phyloP scores from a whole-genome alignment of 1,284 basidiomycete genomes.

The Trametes pubescens region DNA sequence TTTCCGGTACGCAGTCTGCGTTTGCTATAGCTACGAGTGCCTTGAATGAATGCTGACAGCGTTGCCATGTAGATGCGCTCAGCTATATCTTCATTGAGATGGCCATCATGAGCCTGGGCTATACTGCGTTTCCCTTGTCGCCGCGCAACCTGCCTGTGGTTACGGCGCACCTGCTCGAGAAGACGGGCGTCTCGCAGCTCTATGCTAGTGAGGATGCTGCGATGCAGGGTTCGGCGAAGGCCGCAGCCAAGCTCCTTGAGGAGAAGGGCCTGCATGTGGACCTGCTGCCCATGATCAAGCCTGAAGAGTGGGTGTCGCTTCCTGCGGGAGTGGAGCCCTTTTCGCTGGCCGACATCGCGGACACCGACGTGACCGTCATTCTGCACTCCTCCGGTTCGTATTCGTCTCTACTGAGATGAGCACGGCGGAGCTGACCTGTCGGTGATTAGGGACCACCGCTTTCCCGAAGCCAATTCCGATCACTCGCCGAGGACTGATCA shows the following conservation, averaged over 20 bases:
- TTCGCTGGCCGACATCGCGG: not conserved
- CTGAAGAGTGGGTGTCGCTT: constrained; percentile 14
- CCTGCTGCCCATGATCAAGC: constrained; percentile 23
- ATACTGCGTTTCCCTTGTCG: constrained; percentile 27
- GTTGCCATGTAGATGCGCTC: constrained; percentile 1
- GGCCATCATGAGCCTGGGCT: constrained; percentile 13
- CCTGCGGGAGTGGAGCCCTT: not conserved
- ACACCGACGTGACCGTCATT: constrained; percentile 30
- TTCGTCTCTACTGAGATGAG: not conserved
- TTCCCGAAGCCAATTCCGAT: constrained; percentile 40
- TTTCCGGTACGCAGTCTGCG: constrained; percentile 13
- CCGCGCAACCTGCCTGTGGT: constrained; percentile 22
- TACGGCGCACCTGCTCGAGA: constrained; percentile 25
- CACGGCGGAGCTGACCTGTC: not conserved
- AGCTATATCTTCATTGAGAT: constrained; percentile 11
- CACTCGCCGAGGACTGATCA: constrained; percentile 27
- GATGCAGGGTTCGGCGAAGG: constrained; percentile 19
- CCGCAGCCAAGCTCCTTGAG: constrained; percentile 2
- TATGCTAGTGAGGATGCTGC: constrained; percentile 12
- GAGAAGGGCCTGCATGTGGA: constrained; percentile 16
- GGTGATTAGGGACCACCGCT: constrained; percentile 36
- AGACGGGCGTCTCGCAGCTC: constrained; percentile 8
- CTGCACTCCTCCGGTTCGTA: constrained; percentile 48
- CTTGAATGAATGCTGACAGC: not conserved
- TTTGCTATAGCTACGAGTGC: not conserved